Conservation (phyloP, 371 early-diverging fungal species). For the Saksenaea oblongispora region DNA sequence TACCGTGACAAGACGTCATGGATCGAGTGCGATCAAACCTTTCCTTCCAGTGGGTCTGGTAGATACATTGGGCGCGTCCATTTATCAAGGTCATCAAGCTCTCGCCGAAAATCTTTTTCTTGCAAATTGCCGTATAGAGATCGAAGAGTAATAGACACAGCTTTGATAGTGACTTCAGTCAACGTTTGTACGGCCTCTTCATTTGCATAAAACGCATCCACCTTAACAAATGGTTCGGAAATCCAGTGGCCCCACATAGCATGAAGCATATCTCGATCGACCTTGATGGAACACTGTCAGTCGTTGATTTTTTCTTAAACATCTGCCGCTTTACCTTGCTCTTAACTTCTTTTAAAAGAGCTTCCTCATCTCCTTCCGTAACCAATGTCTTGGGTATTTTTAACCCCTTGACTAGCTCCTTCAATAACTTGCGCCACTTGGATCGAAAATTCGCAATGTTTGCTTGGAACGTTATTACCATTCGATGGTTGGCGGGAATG, state of each 20-base stretch:
- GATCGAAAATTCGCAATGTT: slow-evolving; percentile 25
- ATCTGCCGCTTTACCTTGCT: background rate
- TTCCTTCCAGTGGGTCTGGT: slow-evolving; percentile 18
- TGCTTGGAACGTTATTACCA: slow-evolving; percentile 18
- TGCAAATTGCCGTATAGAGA: slow-evolving; percentile 13
- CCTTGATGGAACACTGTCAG: too few species aligned
- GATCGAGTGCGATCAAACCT: background rate
- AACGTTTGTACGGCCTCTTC: slow-evolving; percentile 19
- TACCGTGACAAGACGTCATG: too few species aligned
- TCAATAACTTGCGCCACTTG: slow-evolving; percentile 22
- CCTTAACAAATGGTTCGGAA: slow-evolving; percentile 29
- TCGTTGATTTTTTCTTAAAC: too few species aligned
- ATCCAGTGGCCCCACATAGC: slow-evolving; percentile 40
- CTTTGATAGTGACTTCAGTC: slow-evolving; percentile 23
- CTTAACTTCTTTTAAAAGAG: background rate
- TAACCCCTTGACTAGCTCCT: slow-evolving; percentile 10
- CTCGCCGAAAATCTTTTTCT: slow-evolving; percentile 22
- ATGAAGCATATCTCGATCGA: slow-evolving; percentile 19
- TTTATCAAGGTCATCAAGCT: slow-evolving; percentile 22
- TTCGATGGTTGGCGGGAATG: slow-evolving; percentile 3
- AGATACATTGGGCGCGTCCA: slow-evolving; percentile 16
- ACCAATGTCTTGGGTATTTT: background rate
- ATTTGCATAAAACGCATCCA: slow-evolving; percentile 29
- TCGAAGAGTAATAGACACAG: slow-evolving; percentile 19
- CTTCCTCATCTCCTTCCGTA: background rate